phyloP scores from a whole-genome alignment of 1,284 basidiomycete genomes.

The Ustilago bromivora region DNA sequence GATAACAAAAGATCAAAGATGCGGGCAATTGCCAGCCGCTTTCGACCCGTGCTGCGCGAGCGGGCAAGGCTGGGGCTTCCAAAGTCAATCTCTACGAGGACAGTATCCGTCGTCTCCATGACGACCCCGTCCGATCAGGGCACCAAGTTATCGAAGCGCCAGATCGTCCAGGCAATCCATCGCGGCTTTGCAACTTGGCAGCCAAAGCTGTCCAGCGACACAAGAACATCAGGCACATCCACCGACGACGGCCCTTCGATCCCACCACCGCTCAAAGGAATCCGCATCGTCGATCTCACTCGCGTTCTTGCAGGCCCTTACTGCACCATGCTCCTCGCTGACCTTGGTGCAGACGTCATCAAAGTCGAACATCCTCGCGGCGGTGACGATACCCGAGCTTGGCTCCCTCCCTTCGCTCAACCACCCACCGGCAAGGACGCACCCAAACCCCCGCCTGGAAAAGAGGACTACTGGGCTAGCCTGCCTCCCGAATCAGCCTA shows the following conservation, averaged over 20 bases:
- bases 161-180: neutral
- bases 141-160: neutral
- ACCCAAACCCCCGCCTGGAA: constrained; percentile 67
- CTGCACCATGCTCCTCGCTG: constrained; percentile 81
- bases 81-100: neutral
- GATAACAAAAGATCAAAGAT: constrained; percentile 1
- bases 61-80: neutral
- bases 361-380: constrained; percentile 73
- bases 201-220: constrained; percentile 9
- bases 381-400: constrained; percentile 87
- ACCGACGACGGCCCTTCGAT: constrained; percentile 50
- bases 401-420: constrained; percentile 61
- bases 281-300: constrained; percentile 86
- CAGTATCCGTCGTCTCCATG: neutral
- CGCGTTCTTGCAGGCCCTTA: constrained; percentile 90
- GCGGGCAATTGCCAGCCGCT: constrained; percentile 5
- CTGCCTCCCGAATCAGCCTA: constrained; percentile 92
- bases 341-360: constrained; percentile 88
- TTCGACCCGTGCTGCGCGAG: constrained; percentile 20
- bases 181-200: constrained; percentile 5
- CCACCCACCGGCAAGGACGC: constrained; percentile 44
- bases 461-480: constrained; percentile 73
- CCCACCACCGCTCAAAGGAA: constrained; percentile 79
- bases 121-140: neutral
- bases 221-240: neutral